These are phyloP conservation scores for Nymphaea thermarum DNA, from an alignment of 164 flowering plant genomes.

Conservation along the genomic window DNA sequence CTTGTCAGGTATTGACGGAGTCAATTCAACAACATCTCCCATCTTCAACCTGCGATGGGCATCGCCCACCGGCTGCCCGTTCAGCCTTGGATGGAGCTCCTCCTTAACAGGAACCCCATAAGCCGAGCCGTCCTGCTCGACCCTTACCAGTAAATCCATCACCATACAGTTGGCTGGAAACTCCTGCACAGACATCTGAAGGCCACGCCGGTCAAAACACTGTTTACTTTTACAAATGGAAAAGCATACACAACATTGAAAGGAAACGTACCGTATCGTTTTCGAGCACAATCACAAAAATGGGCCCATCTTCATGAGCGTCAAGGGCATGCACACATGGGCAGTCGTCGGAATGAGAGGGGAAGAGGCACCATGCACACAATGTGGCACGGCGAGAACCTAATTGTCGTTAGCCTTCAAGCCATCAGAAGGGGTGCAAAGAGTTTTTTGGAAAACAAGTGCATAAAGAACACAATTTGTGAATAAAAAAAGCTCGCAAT, in stretches of 20 bases:
- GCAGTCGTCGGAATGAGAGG: constrained; percentile 67
- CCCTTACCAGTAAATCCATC: constrained; percentile 51
- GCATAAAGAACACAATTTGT: no score
- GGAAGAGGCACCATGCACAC: constrained; percentile 83
- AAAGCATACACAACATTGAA: not conserved
- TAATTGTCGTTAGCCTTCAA: no score
- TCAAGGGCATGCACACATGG: constrained; percentile 50
- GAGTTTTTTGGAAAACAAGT: no score
- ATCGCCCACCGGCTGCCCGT: constrained; percentile 55
- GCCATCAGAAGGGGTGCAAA: no score
- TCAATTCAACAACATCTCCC: constrained; percentile 94
- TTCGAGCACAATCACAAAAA: constrained; percentile 71
- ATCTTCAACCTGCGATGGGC: constrained; percentile 56
- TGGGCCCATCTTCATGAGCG: constrained; percentile 56
- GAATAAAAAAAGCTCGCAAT: no score
- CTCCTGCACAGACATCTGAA: constrained; percentile 95
- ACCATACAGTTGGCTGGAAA: constrained; percentile 62
- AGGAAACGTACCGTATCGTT: constrained; percentile 62
- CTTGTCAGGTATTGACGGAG: constrained; percentile 69
- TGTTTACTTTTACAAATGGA: not conserved
- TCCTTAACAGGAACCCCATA: constrained; percentile 56
- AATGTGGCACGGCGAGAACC: no score
- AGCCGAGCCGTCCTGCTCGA: constrained; percentile 45
- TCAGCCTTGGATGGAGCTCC: constrained; percentile 77
- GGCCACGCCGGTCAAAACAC: not conserved